Conservation (phyloP, 306 rosid genomes). For the Ochetophila trinervis region DNA sequence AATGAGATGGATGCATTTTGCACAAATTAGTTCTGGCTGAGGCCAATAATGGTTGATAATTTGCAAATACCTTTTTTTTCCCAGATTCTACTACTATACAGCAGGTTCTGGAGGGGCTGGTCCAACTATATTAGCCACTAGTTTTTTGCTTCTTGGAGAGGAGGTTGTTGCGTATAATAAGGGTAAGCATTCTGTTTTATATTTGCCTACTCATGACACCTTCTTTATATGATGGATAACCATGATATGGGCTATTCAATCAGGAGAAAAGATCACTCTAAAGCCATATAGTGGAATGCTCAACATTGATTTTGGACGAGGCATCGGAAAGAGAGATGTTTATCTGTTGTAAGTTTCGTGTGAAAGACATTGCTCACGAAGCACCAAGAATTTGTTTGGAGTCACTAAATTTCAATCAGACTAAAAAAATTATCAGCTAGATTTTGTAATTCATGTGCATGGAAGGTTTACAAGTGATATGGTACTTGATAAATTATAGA, state of each 20-base stretch:
- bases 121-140: constrained; percentile 89
- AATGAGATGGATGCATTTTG: background rate
- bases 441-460: too few species aligned
- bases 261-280: constrained; percentile 70
- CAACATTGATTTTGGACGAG: constrained; percentile 88
- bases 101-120: constrained; percentile 98
- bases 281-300: constrained; percentile 96
- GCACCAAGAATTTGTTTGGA: constrained; percentile 11
- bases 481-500: too few species aligned
- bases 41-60: constrained; percentile 13
- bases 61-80: constrained; percentile 16
- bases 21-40: background rate
- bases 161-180: constrained; percentile 86
- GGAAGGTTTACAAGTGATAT: too few species aligned
- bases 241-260: constrained; percentile 42
- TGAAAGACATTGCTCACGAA: constrained; percentile 1
- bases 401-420: constrained; percentile 5
- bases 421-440: background rate
- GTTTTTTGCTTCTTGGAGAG: constrained; percentile 91
- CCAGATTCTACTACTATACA: constrained; percentile 91
- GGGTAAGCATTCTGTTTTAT: constrained; percentile 43
- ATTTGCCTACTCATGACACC: constrained; percentile 10
- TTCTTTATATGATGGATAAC: constrained; percentile 40
- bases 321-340: constrained; percentile 91
- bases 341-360: constrained; percentile 75